Evolutionary conservation across 2,329 filamentous ascomycete species (phyloP).

Genomic region (Fusarium solani-melongenae): DNA sequence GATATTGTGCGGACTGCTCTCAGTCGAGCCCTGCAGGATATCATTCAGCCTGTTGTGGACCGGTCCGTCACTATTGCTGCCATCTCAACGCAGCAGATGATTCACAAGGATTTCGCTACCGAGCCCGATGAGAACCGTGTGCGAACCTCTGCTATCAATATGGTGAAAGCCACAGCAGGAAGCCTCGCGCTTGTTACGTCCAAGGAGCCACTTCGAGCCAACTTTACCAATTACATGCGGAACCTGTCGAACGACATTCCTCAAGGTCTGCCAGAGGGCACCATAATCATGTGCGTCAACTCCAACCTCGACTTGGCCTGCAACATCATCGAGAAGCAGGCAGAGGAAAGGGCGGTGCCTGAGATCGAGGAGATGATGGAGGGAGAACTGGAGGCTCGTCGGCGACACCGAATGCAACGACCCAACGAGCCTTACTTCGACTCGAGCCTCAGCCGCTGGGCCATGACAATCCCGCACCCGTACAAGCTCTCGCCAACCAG

Average conservation of each 20-base stretch:
- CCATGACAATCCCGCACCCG: constrained; percentile 91
- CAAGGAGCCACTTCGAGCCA: constrained; percentile 95
- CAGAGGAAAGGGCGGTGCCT: constrained; percentile 89
- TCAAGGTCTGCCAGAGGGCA: constrained; percentile 89
- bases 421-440: constrained; percentile 89
- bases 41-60: constrained; percentile 97
- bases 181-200: constrained; percentile 97
- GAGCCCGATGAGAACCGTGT: constrained; percentile 91
- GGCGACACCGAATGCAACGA: constrained; percentile 78
- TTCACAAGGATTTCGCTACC: constrained; percentile 95
- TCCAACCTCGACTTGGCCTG: constrained; percentile 96
- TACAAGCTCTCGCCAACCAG: constrained; percentile 82
- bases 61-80: constrained; percentile 97
- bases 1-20: constrained; percentile 88
- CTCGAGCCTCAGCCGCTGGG: constrained; percentile 86
- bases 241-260: constrained; percentile 74
- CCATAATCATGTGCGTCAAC: constrained; percentile 98
- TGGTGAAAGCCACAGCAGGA: constrained; percentile 94
- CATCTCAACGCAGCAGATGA: constrained; percentile 94
- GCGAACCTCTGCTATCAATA: constrained; percentile 86
- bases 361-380: constrained; percentile 97
- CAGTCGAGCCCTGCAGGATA: constrained; percentile 91
- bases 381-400: constrained; percentile 79
- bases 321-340: constrained; percentile 93
- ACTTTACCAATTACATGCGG: constrained; percentile 97